These are phyloP conservation scores for Magnusiomyces suaveolens DNA, from an alignment of 1,139 yeast genomes.

Conservation along the genomic window DNA sequence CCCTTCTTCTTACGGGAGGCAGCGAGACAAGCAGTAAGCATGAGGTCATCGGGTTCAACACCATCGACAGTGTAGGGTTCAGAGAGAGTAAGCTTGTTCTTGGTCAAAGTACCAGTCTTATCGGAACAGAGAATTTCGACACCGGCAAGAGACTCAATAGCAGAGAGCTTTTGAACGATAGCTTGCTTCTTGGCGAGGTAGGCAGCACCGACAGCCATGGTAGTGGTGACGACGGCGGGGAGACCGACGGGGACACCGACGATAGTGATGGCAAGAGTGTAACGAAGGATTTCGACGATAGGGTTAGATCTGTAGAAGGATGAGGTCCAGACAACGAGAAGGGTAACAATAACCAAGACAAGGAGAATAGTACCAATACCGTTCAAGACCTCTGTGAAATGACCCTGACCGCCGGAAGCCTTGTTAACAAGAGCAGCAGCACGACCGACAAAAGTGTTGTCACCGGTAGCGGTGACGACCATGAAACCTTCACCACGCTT, in stretches of 20 bases:
- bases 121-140: slow-evolving; percentile 98
- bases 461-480: slow-evolving; percentile 95
- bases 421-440: slow-evolving; percentile 95
- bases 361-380: slow-evolving; percentile 92
- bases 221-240: slow-evolving; percentile 98
- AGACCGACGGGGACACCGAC: slow-evolving; percentile 99
- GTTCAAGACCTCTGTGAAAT: slow-evolving; percentile 94
- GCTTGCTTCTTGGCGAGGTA: slow-evolving; percentile 98
- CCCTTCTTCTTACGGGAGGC: slow-evolving; percentile 99
- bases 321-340: slow-evolving; percentile 86
- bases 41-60: slow-evolving; percentile 93
- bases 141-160: slow-evolving; percentile 98
- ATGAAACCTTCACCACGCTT: slow-evolving; percentile 96
- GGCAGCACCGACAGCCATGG: slow-evolving; percentile 99
- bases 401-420: slow-evolving; percentile 91
- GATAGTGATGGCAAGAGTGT: slow-evolving; percentile 88
- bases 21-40: slow-evolving; percentile 97
- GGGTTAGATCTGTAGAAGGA: slow-evolving; percentile 89
- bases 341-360: slow-evolving; percentile 80
- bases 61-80: slow-evolving; percentile 99
- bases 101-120: slow-evolving; percentile 98
- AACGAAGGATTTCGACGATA: slow-evolving; percentile 86
- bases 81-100: slow-evolving; percentile 90
- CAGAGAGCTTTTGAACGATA: slow-evolving; percentile 95
- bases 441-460: slow-evolving; percentile 84